Base-by-base conservation (phyloP, 441 rosid species). In the Aquilaria agallochum region DNA sequence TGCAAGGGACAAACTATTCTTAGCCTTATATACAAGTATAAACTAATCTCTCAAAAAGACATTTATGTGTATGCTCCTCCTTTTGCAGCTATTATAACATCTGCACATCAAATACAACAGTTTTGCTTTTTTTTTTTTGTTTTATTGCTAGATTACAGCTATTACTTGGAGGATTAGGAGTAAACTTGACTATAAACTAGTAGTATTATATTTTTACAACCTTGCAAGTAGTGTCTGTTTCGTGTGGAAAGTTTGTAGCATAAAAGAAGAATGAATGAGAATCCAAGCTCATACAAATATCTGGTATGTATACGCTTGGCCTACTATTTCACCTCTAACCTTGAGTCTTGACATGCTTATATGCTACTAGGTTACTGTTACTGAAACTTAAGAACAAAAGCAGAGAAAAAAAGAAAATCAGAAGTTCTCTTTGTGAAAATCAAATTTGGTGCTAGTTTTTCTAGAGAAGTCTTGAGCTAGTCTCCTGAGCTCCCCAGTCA, bases 371-470 rank as follows among this genome's bases (percentile, higher is more conserved):
- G 15, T 63, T 34, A 66, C 59, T 65, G 11, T 67, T 72, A 15
- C 2, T 47, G 50, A 32, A 40, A 59, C 32, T 44, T 42, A n/a
- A 53, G 7, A 27, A 13, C 49, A 57, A 48, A 12, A 3, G 30
- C 36, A 49, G 4, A 14, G 40, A 45, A 36, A 56, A 56, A 34
- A 50, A 32, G 14, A 34, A 55, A 32, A 36, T 63, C 72, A 90
- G 52, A 88, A 88, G 63, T 90, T 88, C 69, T 90, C 95, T 65
- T 90, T 86, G 58, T 88, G 91, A 72, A 90, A 88, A 64, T 86
- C 93, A 68, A 90, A 90, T 74, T 86, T 88, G 53, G 95, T 88
- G 14, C 82, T 55, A 27, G 95, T 88, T 71, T 78, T 88, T 72
- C 81, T 72, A 2, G 95, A 86, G 68, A 88, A 90, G 40, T 90